Evolutionary conservation across 352 stramenopile species (phyloP).

Genomic region (Phytopythium kandeliae): DNA sequence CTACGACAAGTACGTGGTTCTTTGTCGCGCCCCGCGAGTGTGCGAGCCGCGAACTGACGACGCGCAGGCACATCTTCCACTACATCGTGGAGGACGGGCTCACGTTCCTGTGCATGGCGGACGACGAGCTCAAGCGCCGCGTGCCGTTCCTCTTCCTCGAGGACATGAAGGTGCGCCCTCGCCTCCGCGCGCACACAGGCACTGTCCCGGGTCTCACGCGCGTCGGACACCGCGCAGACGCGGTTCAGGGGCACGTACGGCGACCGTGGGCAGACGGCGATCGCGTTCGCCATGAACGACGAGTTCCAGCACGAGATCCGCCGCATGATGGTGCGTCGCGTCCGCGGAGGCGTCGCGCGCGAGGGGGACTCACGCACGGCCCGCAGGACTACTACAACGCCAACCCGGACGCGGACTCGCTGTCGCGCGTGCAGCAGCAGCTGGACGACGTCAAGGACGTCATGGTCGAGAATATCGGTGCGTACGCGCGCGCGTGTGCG

Average conservation of each 20-base stretch:
- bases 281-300: constrained; percentile 98
- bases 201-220: too few species aligned
- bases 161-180: constrained; percentile 88
- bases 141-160: constrained; percentile 98
- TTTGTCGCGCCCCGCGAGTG: neutral
- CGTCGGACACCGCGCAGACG: constrained; percentile 13
- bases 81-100: constrained; percentile 95
- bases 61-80: constrained; percentile 87
- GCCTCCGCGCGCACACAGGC: too few species aligned
- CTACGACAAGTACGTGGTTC: constrained; percentile 90
- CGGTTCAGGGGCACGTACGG: constrained; percentile 86
- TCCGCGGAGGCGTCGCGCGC: too few species aligned
- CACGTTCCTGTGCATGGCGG: constrained; percentile 98
- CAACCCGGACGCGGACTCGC: constrained; percentile 88
- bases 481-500: neutral
- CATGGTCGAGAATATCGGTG: constrained; percentile 98
- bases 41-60: too few species aligned
- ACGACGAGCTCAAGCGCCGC: constrained; percentile 92
- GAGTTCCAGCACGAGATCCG: constrained; percentile 95
- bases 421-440: constrained; percentile 92
- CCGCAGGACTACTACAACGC: constrained; percentile 79
- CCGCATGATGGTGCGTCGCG: constrained; percentile 87
- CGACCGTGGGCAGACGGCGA: constrained; percentile 79
- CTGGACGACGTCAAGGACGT: constrained; percentile 98
- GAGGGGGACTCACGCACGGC: neutral